Base-by-base conservation (phyloP, 148 eudicot genomes). In the Rhododendron griersonianum region DNA sequence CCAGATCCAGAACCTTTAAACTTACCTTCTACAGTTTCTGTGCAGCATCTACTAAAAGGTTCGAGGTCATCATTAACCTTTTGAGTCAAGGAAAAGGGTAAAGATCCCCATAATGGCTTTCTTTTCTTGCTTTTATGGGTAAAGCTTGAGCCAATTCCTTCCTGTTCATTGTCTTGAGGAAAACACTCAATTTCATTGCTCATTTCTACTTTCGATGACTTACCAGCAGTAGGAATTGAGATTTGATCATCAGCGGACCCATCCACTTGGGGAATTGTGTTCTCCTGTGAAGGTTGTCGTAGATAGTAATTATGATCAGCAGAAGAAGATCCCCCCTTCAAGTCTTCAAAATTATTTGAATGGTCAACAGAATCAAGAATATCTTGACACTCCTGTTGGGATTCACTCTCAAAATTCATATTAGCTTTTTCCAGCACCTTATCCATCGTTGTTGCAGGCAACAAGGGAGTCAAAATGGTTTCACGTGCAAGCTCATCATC, bases 331-430 rank as follows among this genome's bases (percentile, higher is more conserved):
- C 83, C 90, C 83, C 84, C 84, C 35, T 87, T 87, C 33, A 77
- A 30, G 89, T 82, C 90, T 77, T 90, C 91, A 86, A 84, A 87
- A 67, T 88, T 74, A 21, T 78, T 73, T 44, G 80, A 61, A 88
- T 90, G 90, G 81, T 89, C 90, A 81, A 95, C 83, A 65, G 98
- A 95, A 91, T 98, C 98, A 87, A 98, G 99, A 88, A 98, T 98
- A 86, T 95, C 98, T 89, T 94, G 98, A 90, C 98, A 95, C 90
- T 95, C 98, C 90, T 93, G 94, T 84, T 94, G 99, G 59, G 98
- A 93, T 89, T 94, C 94, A 88, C 87, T 92, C 88, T 93, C 95
- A 90, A 93, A 95, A 87, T 92, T 93, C 53, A 88, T 83, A 89
- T 88, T 92, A 85, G 98, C 98, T 88, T 91, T 95, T 90, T 93